Conservation (phyloP, 306 rosid genomes). For the Myrica gale region DNA sequence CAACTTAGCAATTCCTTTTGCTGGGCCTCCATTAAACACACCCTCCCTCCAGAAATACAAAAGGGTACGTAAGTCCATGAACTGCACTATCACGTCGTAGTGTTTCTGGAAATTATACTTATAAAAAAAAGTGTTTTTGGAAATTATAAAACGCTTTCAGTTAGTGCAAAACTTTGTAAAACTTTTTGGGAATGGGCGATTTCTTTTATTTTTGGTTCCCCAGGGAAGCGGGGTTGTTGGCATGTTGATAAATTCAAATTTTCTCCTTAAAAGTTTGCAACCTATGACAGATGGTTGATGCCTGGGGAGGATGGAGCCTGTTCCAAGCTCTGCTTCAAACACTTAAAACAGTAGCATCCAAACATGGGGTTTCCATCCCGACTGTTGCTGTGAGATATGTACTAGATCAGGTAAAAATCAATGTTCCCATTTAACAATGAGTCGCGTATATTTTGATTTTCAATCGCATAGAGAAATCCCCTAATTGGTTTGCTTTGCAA, state of each 20-base stretch:
- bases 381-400: slow-evolving; percentile 81
- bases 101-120: background rate
- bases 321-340: slow-evolving; percentile 85
- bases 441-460: slow-evolving; percentile 1
- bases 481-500: slow-evolving; percentile 15
- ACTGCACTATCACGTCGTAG: background rate
- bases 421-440: slow-evolving; percentile 8
- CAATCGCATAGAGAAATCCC: background rate
- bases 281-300: slow-evolving; percentile 78
- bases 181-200: too few relatives aligned
- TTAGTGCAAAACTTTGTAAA: background rate
- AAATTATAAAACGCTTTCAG: slow-evolving; percentile 11
- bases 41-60: slow-evolving; percentile 94
- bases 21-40: slow-evolving; percentile 82
- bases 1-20: slow-evolving; percentile 79
- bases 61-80: slow-evolving; percentile 56
- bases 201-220: background rate
- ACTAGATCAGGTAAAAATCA: slow-evolving; percentile 65
- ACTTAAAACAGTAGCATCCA: slow-evolving; percentile 70
- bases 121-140: too few relatives aligned
- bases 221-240: slow-evolving; percentile 1
- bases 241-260: slow-evolving; percentile 11
- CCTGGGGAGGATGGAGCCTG: slow-evolving; percentile 94
- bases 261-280: slow-evolving; percentile 13
- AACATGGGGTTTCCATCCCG: slow-evolving; percentile 78